These are phyloP conservation scores for Colletotrichum lindemuthianum DNA, from an alignment of 2,329 filamentous ascomycete species.

Conservation along the genomic window DNA sequence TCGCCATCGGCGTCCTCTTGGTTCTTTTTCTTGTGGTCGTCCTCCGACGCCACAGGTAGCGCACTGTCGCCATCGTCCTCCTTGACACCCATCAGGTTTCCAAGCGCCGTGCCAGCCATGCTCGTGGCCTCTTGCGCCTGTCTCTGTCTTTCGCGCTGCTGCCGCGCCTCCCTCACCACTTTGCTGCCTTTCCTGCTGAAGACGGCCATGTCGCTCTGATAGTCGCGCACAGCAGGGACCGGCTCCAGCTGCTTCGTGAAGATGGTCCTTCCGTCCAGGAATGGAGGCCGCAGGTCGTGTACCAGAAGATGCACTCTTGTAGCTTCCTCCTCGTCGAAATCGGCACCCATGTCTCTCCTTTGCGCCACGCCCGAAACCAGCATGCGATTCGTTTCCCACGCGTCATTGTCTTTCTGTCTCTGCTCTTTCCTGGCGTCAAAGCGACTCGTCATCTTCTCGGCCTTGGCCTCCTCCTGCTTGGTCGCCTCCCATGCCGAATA, in stretches of 20 bases:
- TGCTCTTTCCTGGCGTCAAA: slow-evolving; percentile 78
- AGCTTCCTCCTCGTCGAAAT: slow-evolving; percentile 92
- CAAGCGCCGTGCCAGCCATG: slow-evolving; percentile 88
- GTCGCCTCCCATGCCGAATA: slow-evolving; percentile 76
- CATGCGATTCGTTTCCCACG: slow-evolving; percentile 99
- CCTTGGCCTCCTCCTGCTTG: slow-evolving; percentile 78
- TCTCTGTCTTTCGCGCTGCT: slow-evolving; percentile 91
- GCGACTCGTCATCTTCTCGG: slow-evolving; percentile 82
- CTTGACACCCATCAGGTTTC: slow-evolving; percentile 95
- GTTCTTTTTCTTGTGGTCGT: slow-evolving; percentile 64
- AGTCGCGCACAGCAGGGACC: slow-evolving; percentile 89
- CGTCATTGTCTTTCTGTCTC: slow-evolving; percentile 93
- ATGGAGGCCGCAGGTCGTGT: slow-evolving; percentile 93
- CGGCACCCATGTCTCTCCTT: slow-evolving; percentile 79
- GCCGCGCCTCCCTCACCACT: slow-evolving; percentile 89
- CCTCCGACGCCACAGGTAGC: slow-evolving; percentile 77
- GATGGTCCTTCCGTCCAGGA: slow-evolving; percentile 91
- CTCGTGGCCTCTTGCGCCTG: slow-evolving; percentile 96
- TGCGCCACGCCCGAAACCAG: slow-evolving; percentile 95
- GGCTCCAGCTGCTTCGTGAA: slow-evolving; percentile 98
- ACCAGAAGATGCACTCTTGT: slow-evolving; percentile 91
- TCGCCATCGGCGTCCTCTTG: slow-evolving; percentile 53
- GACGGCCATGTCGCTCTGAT: slow-evolving; percentile 98
- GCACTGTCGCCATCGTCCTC: slow-evolving; percentile 94
- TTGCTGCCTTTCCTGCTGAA: slow-evolving; percentile 95